Percentiles rank a stretch among this genome's conserved stretches.
These are phyloP conservation scores for Rhizophora mangle DNA, from an alignment of 345 rosid species.

Conservation along the genomic window DNA sequence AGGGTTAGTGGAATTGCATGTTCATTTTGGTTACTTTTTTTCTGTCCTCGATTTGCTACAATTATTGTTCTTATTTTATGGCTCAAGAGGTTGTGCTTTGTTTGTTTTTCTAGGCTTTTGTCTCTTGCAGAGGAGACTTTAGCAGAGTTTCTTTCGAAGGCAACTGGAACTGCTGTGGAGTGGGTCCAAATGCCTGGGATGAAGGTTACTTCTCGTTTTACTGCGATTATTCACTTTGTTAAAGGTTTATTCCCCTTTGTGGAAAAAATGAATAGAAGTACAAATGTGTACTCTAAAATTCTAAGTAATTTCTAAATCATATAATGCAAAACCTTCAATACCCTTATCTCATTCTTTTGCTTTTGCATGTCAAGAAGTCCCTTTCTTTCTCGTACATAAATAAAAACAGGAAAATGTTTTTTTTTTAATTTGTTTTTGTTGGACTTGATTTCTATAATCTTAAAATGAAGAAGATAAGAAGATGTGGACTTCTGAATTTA, in stretches of 20 bases:
- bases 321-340: background rate
- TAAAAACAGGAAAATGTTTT: background rate
- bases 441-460: background rate
- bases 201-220: slow-evolving; percentile 57
- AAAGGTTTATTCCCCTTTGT: background rate
- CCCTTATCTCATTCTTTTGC: background rate
- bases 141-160: slow-evolving; percentile 99
- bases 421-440: background rate
- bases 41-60: slow-evolving; percentile 24
- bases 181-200: slow-evolving; percentile 99
- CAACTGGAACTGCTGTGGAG: slow-evolving; percentile 99
- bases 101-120: slow-evolving; percentile 64
- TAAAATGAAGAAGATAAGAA: background rate
- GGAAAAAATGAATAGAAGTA: background rate
- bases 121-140: slow-evolving; percentile 98
- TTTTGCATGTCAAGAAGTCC: slow-evolving; percentile 8
- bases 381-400: background rate
- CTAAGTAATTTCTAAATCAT: slow-evolving; percentile 19
- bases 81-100: slow-evolving; percentile 18
- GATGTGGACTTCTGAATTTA: background rate
- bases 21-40: slow-evolving; percentile 38
- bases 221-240: slow-evolving; percentile 15
- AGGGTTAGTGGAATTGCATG: slow-evolving; percentile 62
- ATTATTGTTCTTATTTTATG: background rate
- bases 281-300: slow-evolving; percentile 8